Base-by-base conservation (phyloP, 1,284 basidiomycete species). In the Caloboletus firmus region DNA sequence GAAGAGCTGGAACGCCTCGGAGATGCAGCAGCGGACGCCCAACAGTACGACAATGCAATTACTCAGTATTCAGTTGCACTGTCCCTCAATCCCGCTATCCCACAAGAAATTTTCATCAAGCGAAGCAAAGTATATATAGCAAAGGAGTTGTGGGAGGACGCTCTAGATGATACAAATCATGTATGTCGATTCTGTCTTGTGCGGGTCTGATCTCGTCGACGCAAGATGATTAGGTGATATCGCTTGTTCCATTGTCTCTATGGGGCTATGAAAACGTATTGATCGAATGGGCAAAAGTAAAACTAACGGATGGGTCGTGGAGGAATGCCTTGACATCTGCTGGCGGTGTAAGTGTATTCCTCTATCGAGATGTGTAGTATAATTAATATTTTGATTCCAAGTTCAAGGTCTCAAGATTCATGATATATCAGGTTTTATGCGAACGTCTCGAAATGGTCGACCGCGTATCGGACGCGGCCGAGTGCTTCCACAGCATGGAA, bases 201-300 rank as follows among this genome's bases (percentile, higher is more conserved):
- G 18, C 35, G 18, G 18, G n/a, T 36, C 35, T 36, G 10, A 36
- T 18, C 20, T 22, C 13, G 37, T 22, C 37, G 12, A 39, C 20
- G n/a, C 37, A 13, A 7, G 13, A 20, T 39, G 10, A 20, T 22
- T 13, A 39, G 37, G 18, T 22, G 5, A 11, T 12, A 13, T 4
- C 9, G 12, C 18, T 20, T 11, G 20, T 10, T 39, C 20, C 20
- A 4, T 22, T 13, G 13, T 22, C 37, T 13, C 83, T 1, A 36
- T 36, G 35, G n/a, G 35, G 35, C 5, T 9, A 10, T 18, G 35
- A 36, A n/a, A 36, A 4, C 5, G 80, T 82, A 39, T 85, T 59
- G 36, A 37, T 7, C 8, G 39, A 39, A 28, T 59, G 57, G 57
- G 40, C 36, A 9, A 49, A 39, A 24, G 5, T 44, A 5, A 49